Percentiles rank a stretch among this genome's conserved stretches.
Conservation (phyloP, 495 filamentous ascomycete genomes). For the Beverwykella pulmonaria region DNA sequence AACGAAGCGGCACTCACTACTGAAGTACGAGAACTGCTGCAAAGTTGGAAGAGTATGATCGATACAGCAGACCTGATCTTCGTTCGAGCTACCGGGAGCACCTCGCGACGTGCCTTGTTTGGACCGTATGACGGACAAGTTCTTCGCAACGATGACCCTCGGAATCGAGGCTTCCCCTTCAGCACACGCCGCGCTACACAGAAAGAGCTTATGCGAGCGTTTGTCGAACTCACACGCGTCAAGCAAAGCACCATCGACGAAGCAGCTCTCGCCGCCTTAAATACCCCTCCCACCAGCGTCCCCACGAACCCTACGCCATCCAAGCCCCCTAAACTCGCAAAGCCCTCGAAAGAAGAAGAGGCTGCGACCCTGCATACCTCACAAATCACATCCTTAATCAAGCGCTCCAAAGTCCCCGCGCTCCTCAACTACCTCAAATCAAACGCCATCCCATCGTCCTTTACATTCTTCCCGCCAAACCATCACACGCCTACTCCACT, state of each 20-base stretch:
- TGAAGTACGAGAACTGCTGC: constrained; percentile 77
- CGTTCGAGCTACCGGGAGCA: constrained; percentile 82
- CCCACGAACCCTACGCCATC: constrained; percentile 27
- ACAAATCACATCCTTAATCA: constrained; percentile 84
- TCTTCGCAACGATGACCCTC: constrained; percentile 74
- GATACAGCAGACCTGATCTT: constrained; percentile 83
- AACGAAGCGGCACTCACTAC: constrained; percentile 86
- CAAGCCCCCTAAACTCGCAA: constrained; percentile 45
- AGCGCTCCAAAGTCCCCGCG: constrained; percentile 85
- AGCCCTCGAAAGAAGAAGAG: constrained; percentile 77
- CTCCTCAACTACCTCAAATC: constrained; percentile 79
- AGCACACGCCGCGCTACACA: constrained; percentile 93
- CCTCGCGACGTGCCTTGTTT: constrained; percentile 83
- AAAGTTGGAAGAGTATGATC: constrained; percentile 81
- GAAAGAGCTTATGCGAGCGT: constrained; percentile 87
- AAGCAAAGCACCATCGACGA: constrained; percentile 78
- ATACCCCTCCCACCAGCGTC: constrained; percentile 42
- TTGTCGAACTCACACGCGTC: constrained; percentile 86
- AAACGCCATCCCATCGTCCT: constrained; percentile 69
- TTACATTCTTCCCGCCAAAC: constrained; percentile 76
- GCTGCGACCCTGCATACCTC: constrained; percentile 75
- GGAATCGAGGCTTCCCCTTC: constrained; percentile 91
- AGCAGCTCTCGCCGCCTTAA: constrained; percentile 54
- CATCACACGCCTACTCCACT: constrained; percentile 84
- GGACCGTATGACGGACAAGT: constrained; percentile 89